phyloP scores from a whole-genome alignment of 192 early-diverging fungal genomes.

The Entomortierella beljakovae region DNA sequence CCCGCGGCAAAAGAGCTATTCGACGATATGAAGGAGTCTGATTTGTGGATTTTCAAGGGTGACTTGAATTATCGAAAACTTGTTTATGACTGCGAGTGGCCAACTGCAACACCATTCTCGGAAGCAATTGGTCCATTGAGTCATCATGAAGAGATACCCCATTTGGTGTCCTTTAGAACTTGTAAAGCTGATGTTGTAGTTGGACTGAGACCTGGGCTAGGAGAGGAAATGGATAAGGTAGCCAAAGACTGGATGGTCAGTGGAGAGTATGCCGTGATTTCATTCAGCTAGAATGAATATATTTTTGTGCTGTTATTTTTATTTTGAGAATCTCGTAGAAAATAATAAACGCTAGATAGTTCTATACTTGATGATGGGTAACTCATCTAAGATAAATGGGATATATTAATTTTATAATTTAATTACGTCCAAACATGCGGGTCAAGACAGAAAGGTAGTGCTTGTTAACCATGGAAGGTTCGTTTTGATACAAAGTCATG shows the following conservation, averaged over 20 bases:
- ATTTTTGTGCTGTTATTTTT: too few species aligned
- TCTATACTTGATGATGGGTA: too few species aligned
- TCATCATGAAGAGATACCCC: slow-evolving; percentile 63
- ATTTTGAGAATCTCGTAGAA: too few species aligned
- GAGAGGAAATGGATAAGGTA: slow-evolving; percentile 59
- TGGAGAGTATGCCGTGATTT: slow-evolving; percentile 80
- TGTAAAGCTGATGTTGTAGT: slow-evolving; percentile 88
- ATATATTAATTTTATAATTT: too few species aligned
- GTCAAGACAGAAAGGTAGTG: slow-evolving; percentile 82
- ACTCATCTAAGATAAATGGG: too few species aligned
- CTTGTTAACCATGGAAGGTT: slow-evolving; percentile 74
- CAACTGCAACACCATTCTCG: slow-evolving; percentile 82
- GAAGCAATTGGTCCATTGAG: slow-evolving; percentile 84
- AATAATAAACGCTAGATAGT: too few species aligned
- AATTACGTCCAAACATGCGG: slow-evolving; percentile 84
- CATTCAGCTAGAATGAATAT: slow-evolving; percentile 26
- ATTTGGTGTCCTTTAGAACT: slow-evolving; percentile 84
- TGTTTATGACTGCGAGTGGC: slow-evolving; percentile 93
- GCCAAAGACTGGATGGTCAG: slow-evolving; percentile 73
- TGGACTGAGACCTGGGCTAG: slow-evolving; percentile 71
- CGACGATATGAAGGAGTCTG: slow-evolving; percentile 63
- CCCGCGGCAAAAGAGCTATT: slow-evolving; percentile 75
- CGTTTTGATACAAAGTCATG: slow-evolving; percentile 88
- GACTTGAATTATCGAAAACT: slow-evolving; percentile 98
- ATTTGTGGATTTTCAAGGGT: slow-evolving; percentile 92